Conservation (phyloP, 352 stramenopile genomes). For the Thraustotheca clavata region DNA sequence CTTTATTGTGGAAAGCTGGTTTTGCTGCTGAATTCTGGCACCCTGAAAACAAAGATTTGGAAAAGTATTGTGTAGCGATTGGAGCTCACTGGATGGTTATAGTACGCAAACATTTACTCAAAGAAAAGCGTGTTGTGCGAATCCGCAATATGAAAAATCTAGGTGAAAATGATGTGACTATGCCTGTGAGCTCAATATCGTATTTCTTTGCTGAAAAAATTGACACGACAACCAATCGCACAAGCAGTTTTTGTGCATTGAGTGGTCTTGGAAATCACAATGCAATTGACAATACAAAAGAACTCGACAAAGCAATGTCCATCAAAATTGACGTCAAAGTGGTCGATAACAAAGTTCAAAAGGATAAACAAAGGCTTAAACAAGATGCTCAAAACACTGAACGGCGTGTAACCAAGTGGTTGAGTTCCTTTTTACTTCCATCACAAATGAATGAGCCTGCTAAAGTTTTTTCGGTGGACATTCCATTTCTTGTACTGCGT, state of each 20-base stretch:
- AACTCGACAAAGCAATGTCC: slow-evolving; percentile 7
- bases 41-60: slow-evolving; percentile 69
- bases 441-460: slow-evolving; percentile 64
- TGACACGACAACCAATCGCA: not conserved
- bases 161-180: slow-evolving; percentile 55
- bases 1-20: slow-evolving; percentile 60
- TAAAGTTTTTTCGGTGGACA: slow-evolving; percentile 74
- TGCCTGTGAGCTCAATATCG: slow-evolving; percentile 49
- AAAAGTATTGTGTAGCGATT: slow-evolving; percentile 72
- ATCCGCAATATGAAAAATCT: slow-evolving; percentile 62
- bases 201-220: slow-evolving; percentile 49
- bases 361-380: slow-evolving; percentile 47
- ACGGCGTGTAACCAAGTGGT: slow-evolving; percentile 81
- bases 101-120: slow-evolving; percentile 74
- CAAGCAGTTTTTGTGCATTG: not conserved
- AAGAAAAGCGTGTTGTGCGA: slow-evolving; percentile 80
- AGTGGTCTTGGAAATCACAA: not conserved
- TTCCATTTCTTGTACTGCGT: slow-evolving; percentile 67
- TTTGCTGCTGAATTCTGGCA: slow-evolving; percentile 79
- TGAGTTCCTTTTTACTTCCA: slow-evolving; percentile 61
- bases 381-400: slow-evolving; percentile 70
- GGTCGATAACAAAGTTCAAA: slow-evolving; percentile 58
- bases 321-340: slow-evolving; percentile 52
- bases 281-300: not conserved
- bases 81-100: slow-evolving; percentile 80